phyloP scores from a whole-genome alignment of 2,329 filamentous ascomycete species.

The Endocalyx cinctus region DNA sequence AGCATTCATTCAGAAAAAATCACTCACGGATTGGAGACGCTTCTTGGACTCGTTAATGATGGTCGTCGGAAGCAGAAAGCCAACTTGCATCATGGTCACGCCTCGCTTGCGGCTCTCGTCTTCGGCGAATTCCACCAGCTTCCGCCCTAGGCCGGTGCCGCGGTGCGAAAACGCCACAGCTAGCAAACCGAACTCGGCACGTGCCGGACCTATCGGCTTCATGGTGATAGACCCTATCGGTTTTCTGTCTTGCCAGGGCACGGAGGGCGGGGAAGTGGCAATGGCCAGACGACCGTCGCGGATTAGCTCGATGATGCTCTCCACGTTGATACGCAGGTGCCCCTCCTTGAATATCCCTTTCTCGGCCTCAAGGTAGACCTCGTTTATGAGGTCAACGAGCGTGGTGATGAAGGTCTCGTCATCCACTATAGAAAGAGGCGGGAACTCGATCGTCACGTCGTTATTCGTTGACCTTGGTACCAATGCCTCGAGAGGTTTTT shows the following conservation, averaged over 20 bases:
- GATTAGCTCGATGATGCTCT: conserved; percentile 16
- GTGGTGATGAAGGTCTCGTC: conserved; percentile 9
- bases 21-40: conserved; percentile 16
- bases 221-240: conserved; percentile 22
- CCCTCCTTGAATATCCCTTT: conserved; percentile 37
- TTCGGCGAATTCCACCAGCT: conserved; percentile 25
- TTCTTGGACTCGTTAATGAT: conserved; percentile 22
- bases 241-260: not conserved
- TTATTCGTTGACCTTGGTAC: too few species aligned
- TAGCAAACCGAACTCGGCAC: conserved; percentile 24
- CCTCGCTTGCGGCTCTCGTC: conserved; percentile 12
- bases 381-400: conserved; percentile 17
- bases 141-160: conserved; percentile 21
- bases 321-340: conserved; percentile 17
- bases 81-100: conserved; percentile 13
- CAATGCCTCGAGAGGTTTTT: too few species aligned
- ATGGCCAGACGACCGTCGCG: conserved; percentile 18
- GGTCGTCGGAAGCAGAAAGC: conserved; percentile 21
- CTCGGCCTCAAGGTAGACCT: conserved; percentile 51
- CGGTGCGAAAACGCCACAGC: conserved; percentile 17
- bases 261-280: conserved; percentile 8
- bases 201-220: conserved; percentile 8
- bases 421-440: conserved; percentile 9
- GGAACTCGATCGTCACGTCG: conserved; percentile 11
- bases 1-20: too few species aligned